Percentiles rank a stretch among this genome's conserved stretches.
Evolutionary conservation across 1,139 yeast genomes (phyloP).

Genomic region (Saccharomyces pastorianus): DNA sequence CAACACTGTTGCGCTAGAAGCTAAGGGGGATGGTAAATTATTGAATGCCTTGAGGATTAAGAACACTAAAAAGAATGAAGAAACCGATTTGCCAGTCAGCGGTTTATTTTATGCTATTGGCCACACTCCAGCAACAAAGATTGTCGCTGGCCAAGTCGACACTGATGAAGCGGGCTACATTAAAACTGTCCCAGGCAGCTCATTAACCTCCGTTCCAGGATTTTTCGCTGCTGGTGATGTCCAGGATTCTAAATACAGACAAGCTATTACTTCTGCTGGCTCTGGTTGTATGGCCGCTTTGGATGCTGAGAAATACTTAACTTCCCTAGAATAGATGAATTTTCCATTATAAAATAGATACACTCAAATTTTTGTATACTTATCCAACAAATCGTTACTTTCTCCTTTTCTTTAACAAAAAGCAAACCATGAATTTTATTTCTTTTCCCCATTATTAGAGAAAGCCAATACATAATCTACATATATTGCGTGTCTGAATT

Average conservation of each 20-base stretch:
- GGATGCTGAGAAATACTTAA: conserved; percentile 79
- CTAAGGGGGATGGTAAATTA: conserved; percentile 86
- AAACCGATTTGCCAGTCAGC: conserved; percentile 62
- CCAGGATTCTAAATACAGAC: conserved; percentile 94
- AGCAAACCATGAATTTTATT: background rate
- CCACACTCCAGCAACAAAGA: conserved; percentile 87
- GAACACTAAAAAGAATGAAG: conserved; percentile 66
- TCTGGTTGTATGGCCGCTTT: conserved; percentile 99
- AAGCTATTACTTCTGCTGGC: conserved; percentile 98
- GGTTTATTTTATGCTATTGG: conserved; percentile 98
- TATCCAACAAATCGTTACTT: background rate
- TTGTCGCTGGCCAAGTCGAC: conserved; percentile 69
- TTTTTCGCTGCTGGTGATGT: conserved; percentile 99
- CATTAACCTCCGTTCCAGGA: conserved; percentile 82
- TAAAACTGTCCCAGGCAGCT: conserved; percentile 78
- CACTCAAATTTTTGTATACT: background rate
- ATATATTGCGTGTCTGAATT: background rate
- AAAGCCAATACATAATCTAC: background rate
- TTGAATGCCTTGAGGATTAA: conserved; percentile 52
- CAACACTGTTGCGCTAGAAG: conserved; percentile 80
- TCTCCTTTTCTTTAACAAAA: background rate
- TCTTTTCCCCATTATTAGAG: background rate
- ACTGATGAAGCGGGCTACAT: conserved; percentile 86
- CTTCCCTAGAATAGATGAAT: conserved; percentile 48
- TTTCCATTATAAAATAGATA: background rate